phyloP scores from a whole-genome alignment of 305 asterid species.

The Euphrasia arctica region DNA sequence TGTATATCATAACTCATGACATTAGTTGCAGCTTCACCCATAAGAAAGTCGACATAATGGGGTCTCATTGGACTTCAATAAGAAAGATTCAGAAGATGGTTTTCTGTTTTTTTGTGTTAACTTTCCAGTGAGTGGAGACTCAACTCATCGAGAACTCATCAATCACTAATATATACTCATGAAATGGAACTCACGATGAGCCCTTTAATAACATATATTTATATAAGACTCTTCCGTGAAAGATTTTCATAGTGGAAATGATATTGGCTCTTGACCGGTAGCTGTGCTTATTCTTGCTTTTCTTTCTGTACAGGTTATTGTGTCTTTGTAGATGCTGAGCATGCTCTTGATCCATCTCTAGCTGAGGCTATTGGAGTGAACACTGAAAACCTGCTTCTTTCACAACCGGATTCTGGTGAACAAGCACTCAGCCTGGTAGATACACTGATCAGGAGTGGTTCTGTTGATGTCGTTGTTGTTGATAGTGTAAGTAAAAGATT shows the following conservation, averaged over 20 bases:
- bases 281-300: slow-evolving; percentile 17
- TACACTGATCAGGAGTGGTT: slow-evolving; percentile 94
- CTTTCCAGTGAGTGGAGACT: background rate
- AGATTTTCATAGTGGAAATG: slow-evolving; percentile 11
- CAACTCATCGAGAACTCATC: background rate
- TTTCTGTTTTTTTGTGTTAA: background rate
- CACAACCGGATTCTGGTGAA: slow-evolving; percentile 98
- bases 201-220: background rate
- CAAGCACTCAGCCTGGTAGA: slow-evolving; percentile 98
- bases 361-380: slow-evolving; percentile 90
- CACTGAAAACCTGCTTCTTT: slow-evolving; percentile 76
- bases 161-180: slow-evolving; percentile 1
- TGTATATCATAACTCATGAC: background rate
- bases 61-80: background rate
- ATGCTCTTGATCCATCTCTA: slow-evolving; percentile 91
- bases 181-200: background rate
- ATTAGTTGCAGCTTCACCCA: background rate
- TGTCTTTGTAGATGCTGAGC: slow-evolving; percentile 98
- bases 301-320: slow-evolving; percentile 57
- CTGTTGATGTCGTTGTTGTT: slow-evolving; percentile 96
- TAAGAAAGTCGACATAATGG: background rate
- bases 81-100: background rate
- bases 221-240: background rate
- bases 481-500: slow-evolving; percentile 75
- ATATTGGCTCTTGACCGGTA: background rate